Conservation (phyloP, 2,329 filamentous ascomycete species). For the Diaporthe sp. region DNA sequence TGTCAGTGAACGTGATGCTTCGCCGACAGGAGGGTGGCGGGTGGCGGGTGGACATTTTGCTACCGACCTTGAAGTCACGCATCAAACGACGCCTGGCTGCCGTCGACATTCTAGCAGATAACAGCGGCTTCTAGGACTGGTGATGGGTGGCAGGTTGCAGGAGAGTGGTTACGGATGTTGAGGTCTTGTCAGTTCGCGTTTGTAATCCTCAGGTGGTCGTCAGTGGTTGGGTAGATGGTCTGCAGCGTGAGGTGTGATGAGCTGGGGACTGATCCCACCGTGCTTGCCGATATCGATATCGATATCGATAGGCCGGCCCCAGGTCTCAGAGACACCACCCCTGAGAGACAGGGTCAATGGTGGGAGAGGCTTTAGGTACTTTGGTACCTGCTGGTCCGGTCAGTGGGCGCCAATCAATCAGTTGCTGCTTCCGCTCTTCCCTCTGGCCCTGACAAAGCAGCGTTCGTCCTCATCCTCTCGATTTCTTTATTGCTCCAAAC, state of each 20-base stretch:
- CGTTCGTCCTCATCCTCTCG: no score
- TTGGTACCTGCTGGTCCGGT: constrained; percentile 6
- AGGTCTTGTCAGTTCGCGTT: not conserved
- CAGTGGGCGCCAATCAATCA: constrained; percentile 4
- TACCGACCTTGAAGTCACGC: constrained; percentile 95
- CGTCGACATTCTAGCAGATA: constrained; percentile 75
- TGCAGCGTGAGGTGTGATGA: constrained; percentile 24
- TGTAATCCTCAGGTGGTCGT: constrained; percentile 8
- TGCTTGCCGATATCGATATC: constrained; percentile 35
- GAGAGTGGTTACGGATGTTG: not conserved
- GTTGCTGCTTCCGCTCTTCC: not conserved
- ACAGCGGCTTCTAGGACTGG: constrained; percentile 6
- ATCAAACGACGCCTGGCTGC: constrained; percentile 95
- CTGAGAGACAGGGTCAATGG: not conserved
- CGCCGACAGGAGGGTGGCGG: constrained; percentile 20
- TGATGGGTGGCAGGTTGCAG: not conserved
- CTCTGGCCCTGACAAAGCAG: not conserved
- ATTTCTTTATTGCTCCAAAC: not conserved
- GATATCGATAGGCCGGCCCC: not conserved
- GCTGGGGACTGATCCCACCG: constrained; percentile 20
- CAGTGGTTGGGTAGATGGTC: not conserved
- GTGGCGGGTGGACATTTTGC: constrained; percentile 28
- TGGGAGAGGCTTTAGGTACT: not conserved
- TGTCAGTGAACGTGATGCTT: constrained; percentile 40
- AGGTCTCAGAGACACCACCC: not conserved